These are phyloP conservation scores for Corynascus novoguineensis DNA, from an alignment of 495 filamentous ascomycete genomes.

Conservation along the genomic window DNA sequence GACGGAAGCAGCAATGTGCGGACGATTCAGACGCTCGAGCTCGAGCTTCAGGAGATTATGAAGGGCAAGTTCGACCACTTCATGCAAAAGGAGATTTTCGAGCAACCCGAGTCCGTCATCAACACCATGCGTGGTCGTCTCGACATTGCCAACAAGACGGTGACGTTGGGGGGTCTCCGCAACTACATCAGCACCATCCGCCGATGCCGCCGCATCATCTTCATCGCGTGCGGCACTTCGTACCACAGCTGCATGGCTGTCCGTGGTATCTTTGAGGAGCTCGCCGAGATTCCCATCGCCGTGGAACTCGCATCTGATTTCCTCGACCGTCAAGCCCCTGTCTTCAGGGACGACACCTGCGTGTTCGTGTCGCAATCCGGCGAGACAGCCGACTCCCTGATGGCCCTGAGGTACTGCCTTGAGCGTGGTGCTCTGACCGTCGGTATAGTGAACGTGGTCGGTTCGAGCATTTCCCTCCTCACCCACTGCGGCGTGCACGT, in stretches of 20 bases:
- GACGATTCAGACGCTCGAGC: conserved; percentile 94
- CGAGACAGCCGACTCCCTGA: conserved; percentile 96
- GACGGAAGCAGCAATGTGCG: conserved; percentile 96
- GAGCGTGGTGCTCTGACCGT: conserved; percentile 96
- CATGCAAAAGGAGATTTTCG: conserved; percentile 99
- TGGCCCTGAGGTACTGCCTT: conserved; percentile 94
- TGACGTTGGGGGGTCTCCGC: conserved; percentile 90
- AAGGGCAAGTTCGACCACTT: conserved; percentile 99
- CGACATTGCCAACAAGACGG: conserved; percentile 83
- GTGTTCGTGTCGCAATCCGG: conserved; percentile 98
- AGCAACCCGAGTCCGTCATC: conserved; percentile 97
- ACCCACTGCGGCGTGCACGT: conserved; percentile 99
- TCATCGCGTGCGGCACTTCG: conserved; percentile 96
- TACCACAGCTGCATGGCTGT: conserved; percentile 99
- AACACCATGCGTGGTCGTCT: conserved; percentile 99
- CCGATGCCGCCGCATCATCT: conserved; percentile 92
- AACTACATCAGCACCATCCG: conserved; percentile 96
- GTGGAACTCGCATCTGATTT: conserved; percentile 98
- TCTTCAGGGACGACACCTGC: conserved; percentile 98
- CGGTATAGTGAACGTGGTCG: conserved; percentile 96
- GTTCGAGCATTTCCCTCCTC: conserved; percentile 94
- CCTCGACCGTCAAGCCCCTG: conserved; percentile 93
- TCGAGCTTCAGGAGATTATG: conserved; percentile 99
- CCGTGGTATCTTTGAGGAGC: conserved; percentile 93
- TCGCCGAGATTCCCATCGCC: conserved; percentile 95